Conservation (phyloP, 2,329 filamentous ascomycete genomes). For the Diaporthe longicolla region DNA sequence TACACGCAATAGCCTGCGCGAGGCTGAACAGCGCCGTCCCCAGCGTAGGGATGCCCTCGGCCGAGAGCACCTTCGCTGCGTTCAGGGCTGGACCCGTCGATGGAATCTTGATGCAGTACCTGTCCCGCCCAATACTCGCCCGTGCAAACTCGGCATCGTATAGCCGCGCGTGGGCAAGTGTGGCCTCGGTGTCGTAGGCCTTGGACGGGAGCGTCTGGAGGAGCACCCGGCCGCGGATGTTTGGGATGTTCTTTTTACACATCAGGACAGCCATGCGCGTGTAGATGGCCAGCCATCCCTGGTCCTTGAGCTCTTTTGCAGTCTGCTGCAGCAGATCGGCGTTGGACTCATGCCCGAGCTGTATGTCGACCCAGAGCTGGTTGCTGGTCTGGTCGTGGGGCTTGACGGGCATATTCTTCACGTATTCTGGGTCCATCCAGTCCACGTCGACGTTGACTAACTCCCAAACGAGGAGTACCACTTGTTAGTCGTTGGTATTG, state of each 20-base stretch:
- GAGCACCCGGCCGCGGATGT: slow-evolving; percentile 62
- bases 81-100: slow-evolving; percentile 62
- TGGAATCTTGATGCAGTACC: slow-evolving; percentile 67
- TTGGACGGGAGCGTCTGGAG: slow-evolving; percentile 63
- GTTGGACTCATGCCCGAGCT: slow-evolving; percentile 60
- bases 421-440: slow-evolving; percentile 65
- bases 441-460: slow-evolving; percentile 66
- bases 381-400: slow-evolving; percentile 66
- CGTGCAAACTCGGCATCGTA: slow-evolving; percentile 62
- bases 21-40: slow-evolving; percentile 63
- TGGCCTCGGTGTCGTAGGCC: slow-evolving; percentile 60
- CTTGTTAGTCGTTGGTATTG: background rate
- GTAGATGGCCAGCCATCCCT: slow-evolving; percentile 64
- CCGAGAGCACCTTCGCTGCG: slow-evolving; percentile 57
- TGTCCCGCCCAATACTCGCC: slow-evolving; percentile 59
- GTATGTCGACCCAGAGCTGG: slow-evolving; percentile 63
- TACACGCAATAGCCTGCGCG: slow-evolving; percentile 63
- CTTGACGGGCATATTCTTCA: slow-evolving; percentile 59
- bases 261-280: slow-evolving; percentile 63
- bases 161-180: slow-evolving; percentile 60
- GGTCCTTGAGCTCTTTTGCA: slow-evolving; percentile 58
- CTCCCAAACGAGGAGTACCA: background rate
- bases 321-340: slow-evolving; percentile 57
- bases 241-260: slow-evolving; percentile 61
- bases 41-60: slow-evolving; percentile 62